Percentiles rank a stretch among this genome's conserved stretches.
phyloP scores from a whole-genome alignment of 1,139 yeast species.

The Blastobotrys indianensis region DNA sequence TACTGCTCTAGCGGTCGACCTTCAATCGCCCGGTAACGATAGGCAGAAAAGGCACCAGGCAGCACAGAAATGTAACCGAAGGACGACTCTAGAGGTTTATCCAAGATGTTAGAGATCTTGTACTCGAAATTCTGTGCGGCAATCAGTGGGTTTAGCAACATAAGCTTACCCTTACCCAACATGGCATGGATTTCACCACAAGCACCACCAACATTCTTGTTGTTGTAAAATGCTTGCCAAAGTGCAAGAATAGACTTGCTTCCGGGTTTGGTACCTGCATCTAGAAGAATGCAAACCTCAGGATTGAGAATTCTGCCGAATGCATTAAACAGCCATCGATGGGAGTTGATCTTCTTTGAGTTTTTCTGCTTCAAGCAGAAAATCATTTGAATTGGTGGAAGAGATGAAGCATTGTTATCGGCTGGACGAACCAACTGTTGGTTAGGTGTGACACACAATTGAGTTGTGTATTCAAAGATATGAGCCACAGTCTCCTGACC shows the following conservation, averaged over 20 bases:
- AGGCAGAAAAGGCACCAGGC: conserved; percentile 96
- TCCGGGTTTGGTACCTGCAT: conserved; percentile 94
- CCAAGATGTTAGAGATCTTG: conserved; percentile 89
- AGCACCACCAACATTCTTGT: conserved; percentile 95
- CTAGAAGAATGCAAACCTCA: conserved; percentile 73
- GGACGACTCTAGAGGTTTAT: conserved; percentile 86
- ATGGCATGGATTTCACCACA: conserved; percentile 95
- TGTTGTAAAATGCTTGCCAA: conserved; percentile 95
- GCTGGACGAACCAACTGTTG: conserved; percentile 41
- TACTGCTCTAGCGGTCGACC: conserved; percentile 74
- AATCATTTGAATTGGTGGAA: conserved; percentile 78
- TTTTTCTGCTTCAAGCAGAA: conserved; percentile 85
- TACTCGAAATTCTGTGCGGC: conserved; percentile 96
- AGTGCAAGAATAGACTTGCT: conserved; percentile 76
- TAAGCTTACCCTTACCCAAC: conserved; percentile 79
- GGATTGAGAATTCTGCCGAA: conserved; percentile 84
- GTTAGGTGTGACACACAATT: conserved; percentile 52
- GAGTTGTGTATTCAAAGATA: conserved; percentile 79
- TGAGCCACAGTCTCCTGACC: conserved; percentile 86
- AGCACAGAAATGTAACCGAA: conserved; percentile 91
- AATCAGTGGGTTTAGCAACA: conserved; percentile 77
- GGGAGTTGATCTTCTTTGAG: conserved; percentile 89
- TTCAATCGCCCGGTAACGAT: conserved; percentile 34
- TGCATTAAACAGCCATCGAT: conserved; percentile 94
- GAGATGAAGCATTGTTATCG: conserved; percentile 55